Conservation (phyloP, 495 filamentous ascomycete species). For the Opeltia flavorubescens region DNA sequence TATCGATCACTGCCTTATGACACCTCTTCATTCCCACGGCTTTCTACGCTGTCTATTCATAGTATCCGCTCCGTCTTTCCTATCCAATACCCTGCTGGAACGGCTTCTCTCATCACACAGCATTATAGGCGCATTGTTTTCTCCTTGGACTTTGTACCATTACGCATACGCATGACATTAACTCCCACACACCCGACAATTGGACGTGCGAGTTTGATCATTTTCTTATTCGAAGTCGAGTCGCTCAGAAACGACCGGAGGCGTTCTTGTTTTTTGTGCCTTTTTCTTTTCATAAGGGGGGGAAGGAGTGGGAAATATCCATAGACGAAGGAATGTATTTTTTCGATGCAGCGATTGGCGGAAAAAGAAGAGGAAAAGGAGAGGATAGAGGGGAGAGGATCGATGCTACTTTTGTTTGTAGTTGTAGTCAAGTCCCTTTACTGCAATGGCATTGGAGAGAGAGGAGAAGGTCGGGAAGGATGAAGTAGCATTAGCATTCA, state of each 20-base stretch:
- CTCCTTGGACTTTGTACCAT: not conserved
- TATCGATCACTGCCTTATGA: too few species aligned
- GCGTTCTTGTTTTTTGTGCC: too few species aligned
- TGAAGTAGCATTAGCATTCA: too few species aligned
- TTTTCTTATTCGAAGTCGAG: too few species aligned
- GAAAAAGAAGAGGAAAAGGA: not conserved
- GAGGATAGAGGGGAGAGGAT: not conserved
- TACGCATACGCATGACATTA: not conserved
- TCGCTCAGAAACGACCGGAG: too few species aligned
- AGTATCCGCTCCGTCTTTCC: too few species aligned
- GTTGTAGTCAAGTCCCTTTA: not conserved
- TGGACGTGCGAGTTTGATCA: too few species aligned
- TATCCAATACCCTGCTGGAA: not conserved
- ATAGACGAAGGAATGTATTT: too few species aligned
- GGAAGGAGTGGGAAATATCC: too few species aligned
- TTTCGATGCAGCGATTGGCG: too few species aligned
- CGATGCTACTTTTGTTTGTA: not conserved
- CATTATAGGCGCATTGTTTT: not conserved
- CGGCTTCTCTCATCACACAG: not conserved
- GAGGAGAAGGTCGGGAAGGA: not conserved
- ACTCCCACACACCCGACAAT: too few species aligned
- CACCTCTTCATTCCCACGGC: not conserved
- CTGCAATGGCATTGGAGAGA: not conserved
- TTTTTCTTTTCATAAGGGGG: too few species aligned
- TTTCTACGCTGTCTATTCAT: not conserved